Base-by-base conservation (phyloP, 495 filamentous ascomycete species). In the Bacidia rubella region DNA sequence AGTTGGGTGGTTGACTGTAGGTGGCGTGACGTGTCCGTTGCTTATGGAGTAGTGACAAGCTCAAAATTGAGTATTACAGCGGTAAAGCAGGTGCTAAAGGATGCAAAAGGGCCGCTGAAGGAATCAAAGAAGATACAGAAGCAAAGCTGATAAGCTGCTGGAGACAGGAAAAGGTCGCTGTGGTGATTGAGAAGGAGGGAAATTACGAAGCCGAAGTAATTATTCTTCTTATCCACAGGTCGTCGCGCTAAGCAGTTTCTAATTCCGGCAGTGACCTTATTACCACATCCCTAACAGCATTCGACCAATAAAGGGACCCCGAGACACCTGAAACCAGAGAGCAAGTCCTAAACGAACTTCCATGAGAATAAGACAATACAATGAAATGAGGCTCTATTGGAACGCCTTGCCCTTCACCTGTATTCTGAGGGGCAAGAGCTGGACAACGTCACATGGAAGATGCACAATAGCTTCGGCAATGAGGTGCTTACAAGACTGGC, bases 101-200 rank as follows among this genome's bases (percentile, higher is more conserved):
- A 7, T 19, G 47, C 22, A 20, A 63, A 60, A 53, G 54, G 62
- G 60, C 57, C 60, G 55, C 60, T 57, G 61, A 60, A 56, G 60
- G 60, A 57, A 61, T 57, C 62, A 60, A 56, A 61, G 60, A 57
- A 60, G 58, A 57, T 52, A 52, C 32, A 53, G 44, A 58, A 56
- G 48, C 41, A 57, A 54, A 53, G 53, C 57, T 39, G 48, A 49
- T 49, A 35, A 42, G 55, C 41, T 53, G 29, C 47, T 51, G 26
- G 44, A 49, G 48, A 53, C 56, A 60, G 53, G 35, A 40, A 53
- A 20, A 41, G 26, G 38, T 48, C 24, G 47, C 17, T 12, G 47
- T 17, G 27, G 25, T 50, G 47, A 50, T 44, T 9, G 41, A 9
- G 9, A 44, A 44, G 19, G 7, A 44, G 17, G 41, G 7, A 17